These are phyloP conservation scores for Cordyceps cateniannulata DNA, from an alignment of 2,329 filamentous ascomycete genomes.

Conservation along the genomic window DNA sequence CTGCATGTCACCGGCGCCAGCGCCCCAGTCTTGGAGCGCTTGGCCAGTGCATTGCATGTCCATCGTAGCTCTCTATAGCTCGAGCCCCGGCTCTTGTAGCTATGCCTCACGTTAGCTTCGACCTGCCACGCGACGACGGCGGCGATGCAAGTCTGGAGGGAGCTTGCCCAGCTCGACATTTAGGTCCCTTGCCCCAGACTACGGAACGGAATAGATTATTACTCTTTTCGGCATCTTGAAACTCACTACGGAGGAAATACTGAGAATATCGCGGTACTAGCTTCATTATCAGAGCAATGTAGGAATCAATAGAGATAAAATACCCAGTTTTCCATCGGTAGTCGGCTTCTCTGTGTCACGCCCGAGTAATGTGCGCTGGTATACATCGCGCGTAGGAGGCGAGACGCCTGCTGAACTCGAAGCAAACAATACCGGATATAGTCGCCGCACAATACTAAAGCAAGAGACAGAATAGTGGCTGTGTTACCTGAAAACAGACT, in stretches of 20 bases:
- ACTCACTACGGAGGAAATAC: not conserved
- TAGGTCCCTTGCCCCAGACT: not conserved
- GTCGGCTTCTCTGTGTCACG: not conserved
- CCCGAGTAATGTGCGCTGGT: not conserved
- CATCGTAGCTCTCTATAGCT: not conserved
- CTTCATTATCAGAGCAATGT: too few species aligned
- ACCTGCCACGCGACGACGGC: conserved; percentile 1
- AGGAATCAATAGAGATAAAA: not conserved
- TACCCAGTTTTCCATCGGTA: not conserved
- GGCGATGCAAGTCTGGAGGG: not conserved
- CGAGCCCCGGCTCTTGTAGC: not conserved
- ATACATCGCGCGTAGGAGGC: not conserved
- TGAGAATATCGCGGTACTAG: not conserved
- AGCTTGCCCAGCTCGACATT: not conserved
- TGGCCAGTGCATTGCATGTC: not conserved
- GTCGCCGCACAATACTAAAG: not conserved
- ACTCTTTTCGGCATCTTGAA: conserved; percentile 1
- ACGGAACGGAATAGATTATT: not conserved
- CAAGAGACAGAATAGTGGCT: not conserved
- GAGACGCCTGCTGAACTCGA: not conserved
- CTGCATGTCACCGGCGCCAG: not conserved
- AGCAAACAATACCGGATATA: not conserved
- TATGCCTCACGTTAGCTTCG: not conserved
- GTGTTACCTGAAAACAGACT: not conserved
- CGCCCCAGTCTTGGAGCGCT: not conserved